A percentile compares a stretch with the other conserved stretches of the same genome.
Evolutionary conservation across 345 rosid genomes (phyloP).

Genomic region (Citrus cavaleriei): DNA sequence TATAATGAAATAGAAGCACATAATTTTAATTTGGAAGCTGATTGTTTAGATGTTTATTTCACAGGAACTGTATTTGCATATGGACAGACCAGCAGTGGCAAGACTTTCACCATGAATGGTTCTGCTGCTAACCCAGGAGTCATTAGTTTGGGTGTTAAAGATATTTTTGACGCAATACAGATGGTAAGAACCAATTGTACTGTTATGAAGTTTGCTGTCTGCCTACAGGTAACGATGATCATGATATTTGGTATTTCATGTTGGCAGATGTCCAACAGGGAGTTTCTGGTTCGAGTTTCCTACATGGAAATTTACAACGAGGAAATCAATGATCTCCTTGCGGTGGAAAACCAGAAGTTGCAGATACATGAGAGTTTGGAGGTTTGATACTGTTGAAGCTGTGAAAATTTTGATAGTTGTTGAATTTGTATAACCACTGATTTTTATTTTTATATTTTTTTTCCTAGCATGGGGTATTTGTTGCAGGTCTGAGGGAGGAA

Average conservation of each 20-base stretch:
- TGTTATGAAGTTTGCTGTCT: background rate
- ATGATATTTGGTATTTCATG: conserved; percentile 19
- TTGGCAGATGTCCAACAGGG: conserved; percentile 66
- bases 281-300: conserved; percentile 87
- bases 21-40: background rate
- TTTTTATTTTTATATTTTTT: conserved; percentile 14
- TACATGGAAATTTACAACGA: conserved; percentile 96
- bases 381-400: conserved; percentile 37
- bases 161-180: conserved; percentile 54
- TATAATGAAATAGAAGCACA: background rate
- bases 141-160: conserved; percentile 68
- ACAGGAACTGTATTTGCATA: conserved; percentile 93
- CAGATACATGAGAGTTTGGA: conserved; percentile 92
- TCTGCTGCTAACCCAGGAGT: conserved; percentile 71
- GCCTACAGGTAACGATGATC: background rate
- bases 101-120: conserved; percentile 96
- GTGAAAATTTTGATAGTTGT: conserved; percentile 5
- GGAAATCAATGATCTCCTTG: conserved; percentile 85
- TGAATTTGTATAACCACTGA: conserved; percentile 6
- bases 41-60: background rate
- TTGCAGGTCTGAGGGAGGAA: conserved; percentile 85
- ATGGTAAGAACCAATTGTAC: conserved; percentile 27
- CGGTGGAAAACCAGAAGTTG: conserved; percentile 75
- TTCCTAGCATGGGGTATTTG: conserved; percentile 80
- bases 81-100: conserved; percentile 99